These are phyloP conservation scores for Lathyrus tuberosus DNA, from an alignment of 306 rosid species.

Conservation along the genomic window DNA sequence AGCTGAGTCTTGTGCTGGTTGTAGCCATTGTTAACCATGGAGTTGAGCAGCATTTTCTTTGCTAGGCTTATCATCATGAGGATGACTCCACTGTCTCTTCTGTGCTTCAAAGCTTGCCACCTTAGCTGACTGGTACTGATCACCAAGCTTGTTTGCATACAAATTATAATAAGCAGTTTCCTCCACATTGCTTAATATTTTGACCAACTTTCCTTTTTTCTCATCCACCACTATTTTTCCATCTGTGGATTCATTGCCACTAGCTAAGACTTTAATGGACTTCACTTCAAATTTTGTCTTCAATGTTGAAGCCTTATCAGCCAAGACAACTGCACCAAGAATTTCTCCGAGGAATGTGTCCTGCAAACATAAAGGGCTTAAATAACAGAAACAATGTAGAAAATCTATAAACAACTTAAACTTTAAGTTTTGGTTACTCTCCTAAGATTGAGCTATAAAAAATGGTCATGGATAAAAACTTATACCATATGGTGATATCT, in stretches of 20 bases:
- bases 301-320: conserved; percentile 55
- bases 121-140: conserved; percentile 62
- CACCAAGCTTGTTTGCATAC: conserved; percentile 55
- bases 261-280: conserved; percentile 53
- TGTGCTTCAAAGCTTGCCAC: conserved; percentile 69
- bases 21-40: background rate
- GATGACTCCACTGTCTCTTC: conserved; percentile 56
- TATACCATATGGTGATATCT: conserved; percentile 80
- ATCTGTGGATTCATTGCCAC: conserved; percentile 69
- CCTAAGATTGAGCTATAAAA: conserved; percentile 16
- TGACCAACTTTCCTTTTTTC: conserved; percentile 59
- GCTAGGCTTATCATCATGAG: conserved; percentile 3
- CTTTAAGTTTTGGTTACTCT: background rate
- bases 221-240: conserved; percentile 59
- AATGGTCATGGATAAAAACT: conserved; percentile 19
- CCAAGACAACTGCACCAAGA: conserved; percentile 66
- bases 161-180: conserved; percentile 45
- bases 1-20: background rate
- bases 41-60: background rate
- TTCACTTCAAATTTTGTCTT: conserved; percentile 41
- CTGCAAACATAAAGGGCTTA: conserved; percentile 44
- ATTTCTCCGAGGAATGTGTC: conserved; percentile 76
- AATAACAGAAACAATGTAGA: conserved; percentile 20
- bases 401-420: background rate
- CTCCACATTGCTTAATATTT: conserved; percentile 56